Conservation (phyloP, 2,329 filamentous ascomycete species). For the Neoscytalidium dimidiatum region DNA sequence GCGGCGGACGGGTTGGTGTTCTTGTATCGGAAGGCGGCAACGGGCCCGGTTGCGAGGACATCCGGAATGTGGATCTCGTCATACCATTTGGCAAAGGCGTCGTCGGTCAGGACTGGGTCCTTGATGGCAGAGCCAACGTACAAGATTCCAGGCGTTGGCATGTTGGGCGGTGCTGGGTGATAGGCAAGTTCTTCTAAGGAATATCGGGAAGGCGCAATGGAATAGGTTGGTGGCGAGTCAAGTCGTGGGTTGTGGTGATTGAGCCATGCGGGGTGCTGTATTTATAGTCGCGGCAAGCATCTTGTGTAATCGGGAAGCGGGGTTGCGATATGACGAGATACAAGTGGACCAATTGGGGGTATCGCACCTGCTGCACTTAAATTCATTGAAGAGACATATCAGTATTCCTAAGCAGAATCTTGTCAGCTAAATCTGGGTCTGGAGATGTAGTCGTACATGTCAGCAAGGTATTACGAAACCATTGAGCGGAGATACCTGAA, state of each 20-base stretch:
- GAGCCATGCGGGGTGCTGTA: background rate
- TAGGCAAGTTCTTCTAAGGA: background rate
- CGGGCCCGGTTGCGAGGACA: constrained; percentile 12
- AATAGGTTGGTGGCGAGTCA: background rate
- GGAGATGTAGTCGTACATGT: too few relatives aligned
- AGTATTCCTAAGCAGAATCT: too few relatives aligned
- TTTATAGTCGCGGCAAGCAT: background rate
- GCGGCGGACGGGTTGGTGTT: background rate
- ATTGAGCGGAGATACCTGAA: too few relatives aligned
- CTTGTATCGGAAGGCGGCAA: constrained; percentile 20
- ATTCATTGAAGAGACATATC: too few relatives aligned
- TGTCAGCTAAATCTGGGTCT: too few relatives aligned
- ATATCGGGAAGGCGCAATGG: background rate
- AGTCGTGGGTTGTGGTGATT: background rate
- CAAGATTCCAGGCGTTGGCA: constrained; percentile 11
- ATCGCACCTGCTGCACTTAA: background rate
- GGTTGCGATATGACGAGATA: background rate
- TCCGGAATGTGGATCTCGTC: constrained; percentile 15
- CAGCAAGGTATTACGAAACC: too few relatives aligned
- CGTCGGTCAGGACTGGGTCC: constrained; percentile 17
- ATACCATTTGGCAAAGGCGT: constrained; percentile 22
- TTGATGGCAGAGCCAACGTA: constrained; percentile 14
- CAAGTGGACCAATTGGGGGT: background rate
- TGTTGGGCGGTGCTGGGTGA: background rate
- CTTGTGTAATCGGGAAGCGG: background rate